A percentile compares a stretch with the other conserved stretches of the same genome.
These are phyloP conservation scores for Nephelium lappaceum DNA, from an alignment of 345 rosid species.

Conservation along the genomic window DNA sequence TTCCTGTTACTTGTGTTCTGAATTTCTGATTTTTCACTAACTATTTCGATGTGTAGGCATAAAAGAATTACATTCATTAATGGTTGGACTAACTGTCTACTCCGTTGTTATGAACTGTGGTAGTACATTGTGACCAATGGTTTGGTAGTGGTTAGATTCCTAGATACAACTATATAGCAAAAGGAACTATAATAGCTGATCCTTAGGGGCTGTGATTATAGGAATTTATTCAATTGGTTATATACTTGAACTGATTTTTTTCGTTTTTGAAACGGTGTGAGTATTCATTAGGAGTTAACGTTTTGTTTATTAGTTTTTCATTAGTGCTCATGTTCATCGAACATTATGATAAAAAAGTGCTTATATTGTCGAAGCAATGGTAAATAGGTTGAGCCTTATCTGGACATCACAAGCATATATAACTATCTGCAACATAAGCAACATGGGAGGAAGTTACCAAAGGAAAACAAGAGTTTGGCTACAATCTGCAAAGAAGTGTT, in stretches of 20 bases:
- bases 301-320: not conserved
- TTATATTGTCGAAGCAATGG: slow-evolving; percentile 21
- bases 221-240: not conserved
- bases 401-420: slow-evolving; percentile 67
- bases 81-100: not conserved
- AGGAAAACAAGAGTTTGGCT: slow-evolving; percentile 74
- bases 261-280: not conserved
- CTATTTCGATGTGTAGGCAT: not conserved
- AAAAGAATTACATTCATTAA: too few relatives aligned
- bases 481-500: slow-evolving; percentile 69
- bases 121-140: not conserved
- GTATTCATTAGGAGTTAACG: not conserved
- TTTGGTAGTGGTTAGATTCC: not conserved
- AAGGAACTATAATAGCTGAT: not conserved
- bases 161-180: not conserved
- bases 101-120: not conserved
- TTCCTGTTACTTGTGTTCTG: not conserved
- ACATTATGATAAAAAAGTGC: slow-evolving; percentile 8
- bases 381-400: slow-evolving; percentile 80
- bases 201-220: not conserved
- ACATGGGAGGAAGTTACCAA: slow-evolving; percentile 58
- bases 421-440: slow-evolving; percentile 58
- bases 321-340: not conserved
- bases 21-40: not conserved
- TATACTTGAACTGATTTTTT: not conserved